Conservation (phyloP, 805 yeast species). For the Yarrowia sp. region DNA sequence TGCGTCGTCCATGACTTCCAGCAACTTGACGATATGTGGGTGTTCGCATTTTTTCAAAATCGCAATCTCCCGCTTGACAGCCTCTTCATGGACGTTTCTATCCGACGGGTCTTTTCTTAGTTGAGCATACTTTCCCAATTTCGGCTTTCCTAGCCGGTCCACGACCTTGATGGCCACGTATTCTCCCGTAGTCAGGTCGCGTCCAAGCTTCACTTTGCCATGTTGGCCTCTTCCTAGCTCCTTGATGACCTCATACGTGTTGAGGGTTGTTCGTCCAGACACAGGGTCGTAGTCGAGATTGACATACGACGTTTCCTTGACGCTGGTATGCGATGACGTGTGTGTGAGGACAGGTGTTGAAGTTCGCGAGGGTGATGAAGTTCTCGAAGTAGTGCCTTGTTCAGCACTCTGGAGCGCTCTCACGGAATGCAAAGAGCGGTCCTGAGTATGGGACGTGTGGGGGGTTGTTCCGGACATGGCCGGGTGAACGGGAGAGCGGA, state of each 20-base stretch:
- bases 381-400: background rate
- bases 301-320: conserved; percentile 83
- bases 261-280: conserved; percentile 77
- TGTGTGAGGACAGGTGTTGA: conserved; percentile 3
- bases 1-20: conserved; percentile 87
- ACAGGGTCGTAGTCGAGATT: conserved; percentile 88
- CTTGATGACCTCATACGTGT: conserved; percentile 84
- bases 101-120: conserved; percentile 37
- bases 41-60: conserved; percentile 92
- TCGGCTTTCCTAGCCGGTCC: conserved; percentile 70
- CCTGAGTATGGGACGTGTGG: conserved; percentile 1
- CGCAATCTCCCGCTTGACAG: conserved; percentile 84
- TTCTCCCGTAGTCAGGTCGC: conserved; percentile 62
- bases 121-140: conserved; percentile 56
- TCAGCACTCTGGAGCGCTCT: background rate
- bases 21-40: conserved; percentile 86
- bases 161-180: conserved; percentile 94
- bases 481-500: background rate
- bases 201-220: conserved; percentile 95
- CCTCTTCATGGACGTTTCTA: conserved; percentile 62
- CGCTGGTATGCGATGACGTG: conserved; percentile 49
- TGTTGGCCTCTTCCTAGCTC: conserved; percentile 97
- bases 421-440: background rate
- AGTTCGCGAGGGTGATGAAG: conserved; percentile 14
- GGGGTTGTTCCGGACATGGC: conserved; percentile 1